Percentiles rank a stretch among this genome's conserved stretches.
Conservation (phyloP, 805 yeast genomes). For the Peterozyma xylosa region DNA sequence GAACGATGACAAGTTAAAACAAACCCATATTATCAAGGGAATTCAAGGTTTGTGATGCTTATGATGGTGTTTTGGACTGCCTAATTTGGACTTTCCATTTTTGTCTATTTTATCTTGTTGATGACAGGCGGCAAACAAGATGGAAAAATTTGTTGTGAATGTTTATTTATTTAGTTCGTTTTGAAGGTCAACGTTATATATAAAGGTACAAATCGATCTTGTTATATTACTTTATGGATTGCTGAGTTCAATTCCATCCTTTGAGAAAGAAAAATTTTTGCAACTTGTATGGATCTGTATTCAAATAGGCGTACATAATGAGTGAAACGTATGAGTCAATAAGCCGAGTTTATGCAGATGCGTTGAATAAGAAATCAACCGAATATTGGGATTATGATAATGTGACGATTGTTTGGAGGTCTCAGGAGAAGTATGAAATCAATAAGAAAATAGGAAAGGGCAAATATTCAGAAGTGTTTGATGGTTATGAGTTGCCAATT, state of each 20-base stretch:
- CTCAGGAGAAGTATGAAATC: slow-evolving; percentile 51
- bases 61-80: slow-evolving; percentile 7
- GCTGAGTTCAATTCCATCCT: no score
- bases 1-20: slow-evolving; percentile 28
- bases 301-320: no score
- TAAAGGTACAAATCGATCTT: no score
- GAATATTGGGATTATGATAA: slow-evolving; percentile 87
- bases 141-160: neutral
- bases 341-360: slow-evolving; percentile 69
- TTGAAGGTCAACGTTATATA: no score
- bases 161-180: neutral
- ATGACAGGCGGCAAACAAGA: neutral
- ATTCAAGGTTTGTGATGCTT: slow-evolving; percentile 16
- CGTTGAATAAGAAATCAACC: slow-evolving; percentile 56
- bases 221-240: no score
- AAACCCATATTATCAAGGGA: slow-evolving; percentile 33
- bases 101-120: neutral
- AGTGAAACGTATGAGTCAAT: slow-evolving; percentile 21
- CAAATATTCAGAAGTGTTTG: slow-evolving; percentile 91
- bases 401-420: slow-evolving; percentile 53
- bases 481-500: slow-evolving; percentile 64
- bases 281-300: no score
- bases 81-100: neutral
- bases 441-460: slow-evolving; percentile 85
- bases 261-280: no score